Percentiles rank a stretch among this genome's conserved stretches.
These are phyloP conservation scores for Tilletia walkeri DNA, from an alignment of 1,284 basidiomycete species.

Conservation along the genomic window DNA sequence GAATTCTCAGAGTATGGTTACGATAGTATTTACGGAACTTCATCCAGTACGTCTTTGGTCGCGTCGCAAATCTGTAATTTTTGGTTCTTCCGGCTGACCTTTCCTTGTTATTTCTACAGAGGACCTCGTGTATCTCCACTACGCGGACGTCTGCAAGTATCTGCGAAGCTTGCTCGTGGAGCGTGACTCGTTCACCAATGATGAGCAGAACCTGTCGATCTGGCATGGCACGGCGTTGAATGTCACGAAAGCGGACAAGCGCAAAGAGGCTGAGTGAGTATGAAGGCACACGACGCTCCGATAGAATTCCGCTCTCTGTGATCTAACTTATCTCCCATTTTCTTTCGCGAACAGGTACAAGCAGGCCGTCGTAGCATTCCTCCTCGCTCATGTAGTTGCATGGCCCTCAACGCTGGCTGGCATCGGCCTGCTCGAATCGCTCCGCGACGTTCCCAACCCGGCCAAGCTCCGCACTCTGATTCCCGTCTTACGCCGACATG, in stretches of 20 bases:
- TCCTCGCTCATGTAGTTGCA: slow-evolving; percentile 76
- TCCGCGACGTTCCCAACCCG: slow-evolving; percentile 66
- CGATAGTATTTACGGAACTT: slow-evolving; percentile 75
- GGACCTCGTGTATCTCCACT: slow-evolving; percentile 73
- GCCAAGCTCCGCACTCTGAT: slow-evolving; percentile 68
- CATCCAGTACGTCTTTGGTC: slow-evolving; percentile 61
- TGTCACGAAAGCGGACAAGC: slow-evolving; percentile 62
- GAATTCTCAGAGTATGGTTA: slow-evolving; percentile 60
- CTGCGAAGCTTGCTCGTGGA: slow-evolving; percentile 61
- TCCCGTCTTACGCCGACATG: slow-evolving; percentile 62
- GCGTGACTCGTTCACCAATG: slow-evolving; percentile 63
- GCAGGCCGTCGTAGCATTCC: slow-evolving; percentile 71
- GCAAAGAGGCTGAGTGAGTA: slow-evolving; percentile 61
- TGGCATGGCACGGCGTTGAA: slow-evolving; percentile 67
- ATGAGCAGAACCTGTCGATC: slow-evolving; percentile 65
- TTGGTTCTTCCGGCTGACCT: background rate
- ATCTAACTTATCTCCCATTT: background rate
- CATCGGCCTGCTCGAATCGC: slow-evolving; percentile 64
- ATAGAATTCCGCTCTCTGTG: background rate
- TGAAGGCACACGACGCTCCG: background rate
- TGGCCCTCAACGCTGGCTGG: slow-evolving; percentile 64
- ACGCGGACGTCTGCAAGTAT: slow-evolving; percentile 70
- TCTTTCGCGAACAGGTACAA: slow-evolving; percentile 60
- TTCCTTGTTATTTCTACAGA: slow-evolving; percentile 16
- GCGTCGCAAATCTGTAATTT: slow-evolving; percentile 22